Evolutionary conservation across 1,139 yeast genomes (phyloP).

Genomic region (Taiozyma onychis): DNA sequence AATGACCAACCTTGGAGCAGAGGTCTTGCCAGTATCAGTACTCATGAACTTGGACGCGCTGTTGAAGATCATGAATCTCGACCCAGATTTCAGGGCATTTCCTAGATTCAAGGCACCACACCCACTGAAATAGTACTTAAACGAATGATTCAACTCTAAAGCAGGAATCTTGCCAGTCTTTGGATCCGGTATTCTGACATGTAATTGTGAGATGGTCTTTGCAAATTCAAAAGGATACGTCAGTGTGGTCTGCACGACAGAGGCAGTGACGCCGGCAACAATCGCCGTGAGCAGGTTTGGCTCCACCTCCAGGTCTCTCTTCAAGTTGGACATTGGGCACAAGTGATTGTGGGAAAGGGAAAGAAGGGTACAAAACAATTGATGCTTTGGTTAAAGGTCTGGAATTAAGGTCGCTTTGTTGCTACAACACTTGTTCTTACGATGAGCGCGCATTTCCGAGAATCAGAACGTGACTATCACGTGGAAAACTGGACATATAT

Average conservation of each 20-base stretch:
- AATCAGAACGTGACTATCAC: background rate
- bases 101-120: slow-evolving; percentile 79
- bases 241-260: slow-evolving; percentile 60
- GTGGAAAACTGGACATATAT: background rate
- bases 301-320: slow-evolving; percentile 20
- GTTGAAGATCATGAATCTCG: slow-evolving; percentile 71
- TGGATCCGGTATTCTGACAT: slow-evolving; percentile 37
- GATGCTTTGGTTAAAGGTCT: background rate
- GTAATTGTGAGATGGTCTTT: slow-evolving; percentile 69
- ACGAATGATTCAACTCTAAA: slow-evolving; percentile 34
- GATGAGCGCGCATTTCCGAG: background rate
- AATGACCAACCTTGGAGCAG: slow-evolving; percentile 68
- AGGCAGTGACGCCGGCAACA: slow-evolving; percentile 72
- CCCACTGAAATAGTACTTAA: slow-evolving; percentile 61
- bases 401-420: background rate
- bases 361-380: background rate
- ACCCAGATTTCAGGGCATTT: slow-evolving; percentile 62
- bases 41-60: slow-evolving; percentile 72
- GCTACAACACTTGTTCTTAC: background rate
- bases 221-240: slow-evolving; percentile 84
- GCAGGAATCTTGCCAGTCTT: slow-evolving; percentile 25
- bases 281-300: slow-evolving; percentile 50
- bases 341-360: background rate
- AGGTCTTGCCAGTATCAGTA: slow-evolving; percentile 47
- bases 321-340: background rate